Percentiles rank a stretch among this genome's conserved stretches.
These are phyloP conservation scores for Trichoderma asperellum DNA, from an alignment of 2,329 filamentous ascomycete species.

Conservation along the genomic window DNA sequence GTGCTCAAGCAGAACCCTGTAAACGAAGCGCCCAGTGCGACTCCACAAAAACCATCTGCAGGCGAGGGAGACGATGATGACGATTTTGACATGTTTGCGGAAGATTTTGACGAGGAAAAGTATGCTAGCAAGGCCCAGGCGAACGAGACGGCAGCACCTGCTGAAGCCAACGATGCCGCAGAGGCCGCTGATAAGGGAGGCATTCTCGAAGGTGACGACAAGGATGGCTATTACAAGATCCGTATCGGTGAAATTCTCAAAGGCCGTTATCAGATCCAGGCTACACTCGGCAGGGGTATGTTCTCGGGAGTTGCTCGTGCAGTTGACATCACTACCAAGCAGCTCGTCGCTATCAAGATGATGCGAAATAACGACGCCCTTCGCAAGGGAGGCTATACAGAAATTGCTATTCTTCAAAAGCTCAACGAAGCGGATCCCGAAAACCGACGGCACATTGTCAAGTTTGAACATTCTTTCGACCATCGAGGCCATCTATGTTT, in stretches of 20 bases:
- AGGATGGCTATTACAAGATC: slow-evolving; percentile 95
- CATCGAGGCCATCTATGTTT: slow-evolving; percentile 96
- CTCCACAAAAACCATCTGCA: slow-evolving; percentile 34
- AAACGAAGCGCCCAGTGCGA: slow-evolving; percentile 38
- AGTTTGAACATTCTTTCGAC: slow-evolving; percentile 84
- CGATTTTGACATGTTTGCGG: slow-evolving; percentile 88
- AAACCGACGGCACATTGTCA: slow-evolving; percentile 89
- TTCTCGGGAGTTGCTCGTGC: slow-evolving; percentile 96
- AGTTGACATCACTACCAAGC: slow-evolving; percentile 72
- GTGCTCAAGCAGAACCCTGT: slow-evolving; percentile 36
- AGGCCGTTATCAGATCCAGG: slow-evolving; percentile 84
- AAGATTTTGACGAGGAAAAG: slow-evolving; percentile 72
- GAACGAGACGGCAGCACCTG: slow-evolving; percentile 40
- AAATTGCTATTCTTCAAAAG: slow-evolving; percentile 90
- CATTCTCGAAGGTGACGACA: slow-evolving; percentile 90
- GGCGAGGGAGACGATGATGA: slow-evolving; percentile 62
- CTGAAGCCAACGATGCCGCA: slow-evolving; percentile 52
- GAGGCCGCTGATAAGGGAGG: slow-evolving; percentile 68
- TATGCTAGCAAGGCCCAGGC: slow-evolving; percentile 57
- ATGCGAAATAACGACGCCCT: slow-evolving; percentile 96
- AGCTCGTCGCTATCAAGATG: slow-evolving; percentile 93
- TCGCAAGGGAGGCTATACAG: slow-evolving; percentile 87
- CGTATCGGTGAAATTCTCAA: slow-evolving; percentile 90
- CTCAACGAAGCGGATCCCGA: slow-evolving; percentile 84
- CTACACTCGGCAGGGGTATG: slow-evolving; percentile 88